Percentiles rank a stretch among this genome's conserved stretches.
Conservation (phyloP, 2,329 filamentous ascomycete species). For the Xylariomycetidae sp. region DNA sequence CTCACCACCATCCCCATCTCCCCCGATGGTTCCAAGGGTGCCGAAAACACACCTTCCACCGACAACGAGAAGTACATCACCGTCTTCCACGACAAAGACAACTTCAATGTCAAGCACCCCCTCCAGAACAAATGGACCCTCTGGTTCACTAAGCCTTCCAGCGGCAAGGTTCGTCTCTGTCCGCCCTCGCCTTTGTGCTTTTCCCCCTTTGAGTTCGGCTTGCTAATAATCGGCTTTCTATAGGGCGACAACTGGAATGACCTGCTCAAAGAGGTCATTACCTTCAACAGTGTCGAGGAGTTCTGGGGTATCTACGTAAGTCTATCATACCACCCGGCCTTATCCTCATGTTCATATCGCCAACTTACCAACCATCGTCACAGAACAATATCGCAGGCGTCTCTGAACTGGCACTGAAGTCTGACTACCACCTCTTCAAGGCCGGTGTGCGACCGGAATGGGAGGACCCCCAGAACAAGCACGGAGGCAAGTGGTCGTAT, state of each 20-base stretch:
- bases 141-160: constrained; percentile 98
- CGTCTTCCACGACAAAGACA: constrained; percentile 96
- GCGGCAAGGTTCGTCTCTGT: constrained; percentile 74
- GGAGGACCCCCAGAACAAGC: constrained; percentile 98
- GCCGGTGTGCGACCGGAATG: constrained; percentile 94
- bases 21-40: constrained; percentile 55
- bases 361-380: constrained; percentile 10
- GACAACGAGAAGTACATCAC: constrained; percentile 66
- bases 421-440: constrained; percentile 99
- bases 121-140: constrained; percentile 97
- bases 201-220: too few species aligned
- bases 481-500: constrained; percentile 98
- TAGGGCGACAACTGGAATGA: constrained; percentile 99
- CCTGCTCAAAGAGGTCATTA: constrained; percentile 95
- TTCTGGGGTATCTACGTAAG: constrained; percentile 99
- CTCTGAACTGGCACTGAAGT: constrained; percentile 93
- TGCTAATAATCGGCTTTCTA: too few species aligned
- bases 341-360: neutral
- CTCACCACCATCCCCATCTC: constrained; percentile 65
- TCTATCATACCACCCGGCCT: constrained; percentile 15
- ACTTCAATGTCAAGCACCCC: constrained; percentile 99
- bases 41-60: constrained; percentile 40
- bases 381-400: constrained; percentile 98
- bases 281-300: constrained; percentile 97
- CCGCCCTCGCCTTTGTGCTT: too few species aligned